Conservation (phyloP, 768 basidiomycete genomes). For the Boletellus ananas region DNA sequence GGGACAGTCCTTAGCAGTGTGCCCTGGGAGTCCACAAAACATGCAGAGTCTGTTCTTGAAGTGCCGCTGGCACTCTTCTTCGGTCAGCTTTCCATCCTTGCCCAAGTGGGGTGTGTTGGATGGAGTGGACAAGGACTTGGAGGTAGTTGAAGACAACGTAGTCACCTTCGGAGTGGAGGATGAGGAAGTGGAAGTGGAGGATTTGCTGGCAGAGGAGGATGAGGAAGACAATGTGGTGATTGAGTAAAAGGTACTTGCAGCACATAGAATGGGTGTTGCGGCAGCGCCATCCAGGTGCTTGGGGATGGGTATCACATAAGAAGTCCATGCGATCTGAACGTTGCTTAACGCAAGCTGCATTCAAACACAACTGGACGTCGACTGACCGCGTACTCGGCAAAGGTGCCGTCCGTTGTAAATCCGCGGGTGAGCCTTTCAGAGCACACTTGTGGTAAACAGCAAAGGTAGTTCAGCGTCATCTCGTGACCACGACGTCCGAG, state of each 20-base stretch:
- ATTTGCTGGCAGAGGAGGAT: no score
- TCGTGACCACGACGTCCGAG: background rate
- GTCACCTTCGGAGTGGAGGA: no score
- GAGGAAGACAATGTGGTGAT: background rate
- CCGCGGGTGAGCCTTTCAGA: conserved; percentile 20
- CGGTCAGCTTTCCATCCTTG: no score
- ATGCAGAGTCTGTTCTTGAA: no score
- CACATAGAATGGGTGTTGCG: conserved; percentile 45
- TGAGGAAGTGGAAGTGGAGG: no score
- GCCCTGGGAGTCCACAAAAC: no score
- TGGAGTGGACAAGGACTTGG: no score
- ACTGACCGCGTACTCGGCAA: conserved; percentile 37
- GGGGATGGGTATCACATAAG: conserved; percentile 45
- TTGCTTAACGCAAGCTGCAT: background rate
- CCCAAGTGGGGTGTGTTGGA: no score
- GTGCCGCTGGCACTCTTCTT: no score
- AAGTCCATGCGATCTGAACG: conserved; percentile 30
- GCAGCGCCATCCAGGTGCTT: conserved; percentile 35
- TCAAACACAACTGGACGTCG: background rate
- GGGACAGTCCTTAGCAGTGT: no score
- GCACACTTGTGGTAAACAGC: conserved; percentile 14
- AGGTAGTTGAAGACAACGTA: no score
- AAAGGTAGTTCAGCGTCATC: background rate
- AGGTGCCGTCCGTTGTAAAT: conserved; percentile 43
- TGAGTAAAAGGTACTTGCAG: conserved; percentile 19